Percentiles rank a stretch among this genome's conserved stretches.
Evolutionary conservation across 1,284 basidiomycete genomes (phyloP).

Genomic region (Ceratobasidium theobromae): DNA sequence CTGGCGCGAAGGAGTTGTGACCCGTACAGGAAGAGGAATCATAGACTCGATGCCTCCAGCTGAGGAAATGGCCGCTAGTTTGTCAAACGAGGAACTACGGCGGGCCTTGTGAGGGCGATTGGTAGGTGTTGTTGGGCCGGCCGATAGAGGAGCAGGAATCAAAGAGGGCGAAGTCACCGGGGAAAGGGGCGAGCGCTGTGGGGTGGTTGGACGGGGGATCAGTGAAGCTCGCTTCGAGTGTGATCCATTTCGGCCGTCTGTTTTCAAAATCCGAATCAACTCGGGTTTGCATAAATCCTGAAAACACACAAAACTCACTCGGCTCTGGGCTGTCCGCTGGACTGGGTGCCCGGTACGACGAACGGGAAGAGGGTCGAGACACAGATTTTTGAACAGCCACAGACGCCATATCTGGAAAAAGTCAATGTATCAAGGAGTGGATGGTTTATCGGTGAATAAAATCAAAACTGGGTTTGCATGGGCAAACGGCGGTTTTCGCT

Average conservation of each 20-base stretch:
- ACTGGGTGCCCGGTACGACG: conserved; percentile 28
- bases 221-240: background rate
- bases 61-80: conserved; percentile 61
- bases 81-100: conserved; percentile 64
- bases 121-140: conserved; percentile 43
- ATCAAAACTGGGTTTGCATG: background rate
- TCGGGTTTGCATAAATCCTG: background rate
- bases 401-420: conserved; percentile 12
- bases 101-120: conserved; percentile 50
- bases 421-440: background rate
- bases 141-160: conserved; percentile 40
- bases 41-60: conserved; percentile 60
- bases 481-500: background rate
- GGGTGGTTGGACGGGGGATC: background rate
- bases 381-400: background rate
- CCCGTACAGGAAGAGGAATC: conserved; percentile 64
- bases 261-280: background rate
- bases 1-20: conserved; percentile 40
- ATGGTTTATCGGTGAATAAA: background rate
- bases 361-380: conserved; percentile 18
- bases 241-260: background rate
- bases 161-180: conserved; percentile 40
- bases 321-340: conserved; percentile 7
- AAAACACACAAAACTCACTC: background rate
- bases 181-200: conserved; percentile 41